Evolutionary conservation across 2,329 filamentous ascomycete species (phyloP).

Genomic region (Fusarium sp.): DNA sequence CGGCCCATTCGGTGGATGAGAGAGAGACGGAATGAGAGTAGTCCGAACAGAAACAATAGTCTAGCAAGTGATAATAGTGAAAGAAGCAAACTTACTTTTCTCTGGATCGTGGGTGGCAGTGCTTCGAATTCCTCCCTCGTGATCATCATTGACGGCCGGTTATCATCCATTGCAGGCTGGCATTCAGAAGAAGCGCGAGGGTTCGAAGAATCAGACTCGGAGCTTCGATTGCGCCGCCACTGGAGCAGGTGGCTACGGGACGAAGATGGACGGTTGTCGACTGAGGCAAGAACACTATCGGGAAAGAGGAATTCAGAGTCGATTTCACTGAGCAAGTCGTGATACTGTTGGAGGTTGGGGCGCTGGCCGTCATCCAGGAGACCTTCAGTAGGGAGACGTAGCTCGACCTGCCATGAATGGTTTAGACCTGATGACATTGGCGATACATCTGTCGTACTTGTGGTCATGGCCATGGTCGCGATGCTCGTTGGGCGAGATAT

Average conservation of each 20-base stretch:
- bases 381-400: constrained; percentile 29
- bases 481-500: constrained; percentile 43
- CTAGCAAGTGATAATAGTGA: constrained; percentile 19
- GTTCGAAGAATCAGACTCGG: constrained; percentile 30
- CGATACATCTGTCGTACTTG: constrained; percentile 17
- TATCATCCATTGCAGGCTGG: constrained; percentile 29
- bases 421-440: constrained; percentile 15
- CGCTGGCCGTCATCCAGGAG: constrained; percentile 16
- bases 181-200: constrained; percentile 43
- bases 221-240: constrained; percentile 37
- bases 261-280: constrained; percentile 44
- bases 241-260: constrained; percentile 43
- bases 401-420: constrained; percentile 33
- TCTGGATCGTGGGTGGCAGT: constrained; percentile 65
- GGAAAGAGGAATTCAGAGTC: constrained; percentile 38
- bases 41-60: constrained; percentile 11
- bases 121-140: constrained; percentile 61
- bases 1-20: background rate
- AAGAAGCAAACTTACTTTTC: constrained; percentile 64
- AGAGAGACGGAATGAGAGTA: background rate
- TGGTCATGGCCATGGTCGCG: constrained; percentile 36
- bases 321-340: constrained; percentile 40
- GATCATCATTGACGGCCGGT: constrained; percentile 45
- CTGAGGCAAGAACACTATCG: constrained; percentile 24
- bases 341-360: constrained; percentile 29